phyloP scores from a whole-genome alignment of 2,329 filamentous ascomycete genomes.

The Paecilomyces dactylethromorphus region DNA sequence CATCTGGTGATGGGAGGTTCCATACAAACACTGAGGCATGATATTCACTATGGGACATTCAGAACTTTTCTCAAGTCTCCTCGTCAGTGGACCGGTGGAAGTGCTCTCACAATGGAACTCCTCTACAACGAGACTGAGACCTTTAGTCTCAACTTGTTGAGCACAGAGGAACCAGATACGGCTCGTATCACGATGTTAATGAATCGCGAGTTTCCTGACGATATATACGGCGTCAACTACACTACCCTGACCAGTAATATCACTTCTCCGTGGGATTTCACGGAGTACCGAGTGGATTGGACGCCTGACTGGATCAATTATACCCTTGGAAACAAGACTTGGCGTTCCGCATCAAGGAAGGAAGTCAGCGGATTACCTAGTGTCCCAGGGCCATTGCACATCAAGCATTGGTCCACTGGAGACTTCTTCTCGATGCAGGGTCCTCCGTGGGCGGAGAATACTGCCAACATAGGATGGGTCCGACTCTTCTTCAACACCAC shows the following conservation, averaged over 20 bases:
- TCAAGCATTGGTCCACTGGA: slow-evolving; percentile 45
- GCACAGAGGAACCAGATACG: slow-evolving; percentile 30
- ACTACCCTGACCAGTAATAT: slow-evolving; percentile 25
- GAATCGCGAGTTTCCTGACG: slow-evolving; percentile 31
- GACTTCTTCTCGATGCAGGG: slow-evolving; percentile 40
- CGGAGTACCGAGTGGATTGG: slow-evolving; percentile 45
- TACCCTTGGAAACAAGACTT: slow-evolving; percentile 34
- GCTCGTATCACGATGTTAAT: slow-evolving; percentile 36
- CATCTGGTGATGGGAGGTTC: slow-evolving; percentile 41
- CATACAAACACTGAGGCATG: slow-evolving; percentile 36
- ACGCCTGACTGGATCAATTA: slow-evolving; percentile 36
- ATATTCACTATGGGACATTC: slow-evolving; percentile 45
- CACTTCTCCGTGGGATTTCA: slow-evolving; percentile 37
- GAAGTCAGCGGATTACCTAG: slow-evolving; percentile 29
- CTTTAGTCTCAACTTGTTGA: slow-evolving; percentile 40
- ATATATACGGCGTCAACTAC: slow-evolving; percentile 35
- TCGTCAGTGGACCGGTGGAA: slow-evolving; percentile 27
- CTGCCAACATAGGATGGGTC: slow-evolving; percentile 40
- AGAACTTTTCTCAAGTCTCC: slow-evolving; percentile 36
- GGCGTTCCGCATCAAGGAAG: slow-evolving; percentile 25
- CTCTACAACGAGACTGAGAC: slow-evolving; percentile 40
- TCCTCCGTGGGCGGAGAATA: slow-evolving; percentile 33
- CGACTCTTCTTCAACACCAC: slow-evolving; percentile 48
- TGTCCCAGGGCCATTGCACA: slow-evolving; percentile 36
- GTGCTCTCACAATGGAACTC: slow-evolving; percentile 41